These are phyloP conservation scores for Nematocida ironsii DNA, from an alignment of 371 early-diverging fungal species.

Conservation along the genomic window DNA sequence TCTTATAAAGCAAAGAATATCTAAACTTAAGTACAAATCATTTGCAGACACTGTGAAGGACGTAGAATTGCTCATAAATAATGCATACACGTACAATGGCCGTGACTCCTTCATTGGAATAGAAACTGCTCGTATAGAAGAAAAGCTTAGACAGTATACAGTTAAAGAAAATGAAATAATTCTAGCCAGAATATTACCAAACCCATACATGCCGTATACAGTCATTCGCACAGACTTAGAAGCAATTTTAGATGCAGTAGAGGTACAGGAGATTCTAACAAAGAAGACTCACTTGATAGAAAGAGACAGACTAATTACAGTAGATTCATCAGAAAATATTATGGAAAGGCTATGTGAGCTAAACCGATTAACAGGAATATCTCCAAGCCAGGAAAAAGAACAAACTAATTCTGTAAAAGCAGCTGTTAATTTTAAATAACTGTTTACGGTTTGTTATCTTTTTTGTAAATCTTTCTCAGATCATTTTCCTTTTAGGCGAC, in stretches of 20 bases:
- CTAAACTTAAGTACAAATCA: constrained; percentile 19
- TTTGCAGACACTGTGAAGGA: constrained; percentile 6
- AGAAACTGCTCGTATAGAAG: constrained; percentile 32
- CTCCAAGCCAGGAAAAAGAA: constrained; percentile 8
- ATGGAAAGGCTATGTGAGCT: constrained; percentile 1
- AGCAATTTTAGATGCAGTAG: constrained; percentile 17
- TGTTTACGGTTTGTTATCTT: too few relatives aligned
- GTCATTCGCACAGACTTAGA: background rate
- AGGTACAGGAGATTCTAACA: constrained; percentile 11
- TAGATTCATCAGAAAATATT: background rate
- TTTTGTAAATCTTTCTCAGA: too few relatives aligned
- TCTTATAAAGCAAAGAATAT: constrained; percentile 34
- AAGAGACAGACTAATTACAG: background rate
- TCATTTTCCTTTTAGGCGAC: too few relatives aligned
- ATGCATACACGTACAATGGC: constrained; percentile 54
- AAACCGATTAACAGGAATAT: constrained; percentile 27
- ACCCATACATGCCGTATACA: constrained; percentile 33
- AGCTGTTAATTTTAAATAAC: background rate
- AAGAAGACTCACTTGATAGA: background rate
- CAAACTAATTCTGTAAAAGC: constrained; percentile 11
- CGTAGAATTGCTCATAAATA: constrained; percentile 26
- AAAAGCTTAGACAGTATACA: constrained; percentile 11
- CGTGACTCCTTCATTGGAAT: constrained; percentile 47
- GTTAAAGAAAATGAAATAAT: constrained; percentile 12
- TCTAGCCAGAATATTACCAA: constrained; percentile 12